Conservation (phyloP, 352 stramenopile species). For the Halophytophthora polymorphica region DNA sequence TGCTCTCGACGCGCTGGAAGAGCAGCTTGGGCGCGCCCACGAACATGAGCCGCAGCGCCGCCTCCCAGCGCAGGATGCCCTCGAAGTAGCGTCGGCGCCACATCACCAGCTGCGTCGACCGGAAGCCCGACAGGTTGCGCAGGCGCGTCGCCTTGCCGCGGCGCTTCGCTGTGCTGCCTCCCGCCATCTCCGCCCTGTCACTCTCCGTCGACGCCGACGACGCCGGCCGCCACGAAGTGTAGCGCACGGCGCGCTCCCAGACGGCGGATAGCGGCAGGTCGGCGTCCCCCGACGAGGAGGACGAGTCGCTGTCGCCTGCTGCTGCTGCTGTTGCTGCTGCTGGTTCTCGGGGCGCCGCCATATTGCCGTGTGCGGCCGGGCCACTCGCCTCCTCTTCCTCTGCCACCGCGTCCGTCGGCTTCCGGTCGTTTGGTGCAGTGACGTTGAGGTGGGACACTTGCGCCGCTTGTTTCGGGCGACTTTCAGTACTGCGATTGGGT, state of each 20-base stretch:
- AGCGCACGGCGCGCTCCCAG: no score
- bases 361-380: neutral
- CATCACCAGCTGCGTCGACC: constrained; percentile 20
- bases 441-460: no score
- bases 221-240: constrained; percentile 5
- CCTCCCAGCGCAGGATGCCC: constrained; percentile 64
- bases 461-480: neutral
- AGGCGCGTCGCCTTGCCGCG: neutral
- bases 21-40: constrained; percentile 50
- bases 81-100: constrained; percentile 67
- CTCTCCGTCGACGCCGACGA: neutral
- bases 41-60: constrained; percentile 52
- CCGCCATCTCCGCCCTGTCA: constrained; percentile 8
- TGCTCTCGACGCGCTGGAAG: constrained; percentile 43
- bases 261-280: no score
- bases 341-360: constrained; percentile 5
- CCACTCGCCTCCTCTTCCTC: neutral
- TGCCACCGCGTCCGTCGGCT: neutral
- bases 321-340: neutral
- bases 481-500: no score
- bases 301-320: neutral
- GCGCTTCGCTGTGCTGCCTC: constrained; percentile 8
- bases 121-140: constrained; percentile 17
- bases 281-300: no score
- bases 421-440: neutral